phyloP scores from a whole-genome alignment of 2,329 filamentous ascomycete species.

The Neoarthrinium moseri region DNA sequence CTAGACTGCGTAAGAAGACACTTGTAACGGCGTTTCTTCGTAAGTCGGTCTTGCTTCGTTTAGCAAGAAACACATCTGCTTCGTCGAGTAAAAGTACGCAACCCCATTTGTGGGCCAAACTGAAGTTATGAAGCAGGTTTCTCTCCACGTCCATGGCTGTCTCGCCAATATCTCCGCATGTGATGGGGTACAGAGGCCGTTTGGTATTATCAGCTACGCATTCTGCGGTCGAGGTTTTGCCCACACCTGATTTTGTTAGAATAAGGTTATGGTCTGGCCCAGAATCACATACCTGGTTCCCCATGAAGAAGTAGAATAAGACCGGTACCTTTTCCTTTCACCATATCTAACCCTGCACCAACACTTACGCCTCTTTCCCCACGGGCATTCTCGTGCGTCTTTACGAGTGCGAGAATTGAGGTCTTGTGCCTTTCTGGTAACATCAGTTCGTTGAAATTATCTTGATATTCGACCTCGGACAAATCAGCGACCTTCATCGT shows the following conservation, averaged over 20 bases:
- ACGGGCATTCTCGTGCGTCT: not conserved
- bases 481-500: not conserved
- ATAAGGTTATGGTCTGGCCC: slow-evolving; percentile 36
- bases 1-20: slow-evolving; percentile 16
- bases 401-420: not conserved
- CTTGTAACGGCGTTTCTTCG: slow-evolving; percentile 13
- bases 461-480: not conserved
- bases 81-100: slow-evolving; percentile 30
- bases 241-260: slow-evolving; percentile 41
- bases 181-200: slow-evolving; percentile 30
- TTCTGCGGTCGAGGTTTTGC: slow-evolving; percentile 35
- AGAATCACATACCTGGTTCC: slow-evolving; percentile 10
- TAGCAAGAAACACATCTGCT: slow-evolving; percentile 30
- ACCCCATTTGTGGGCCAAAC: slow-evolving; percentile 39
- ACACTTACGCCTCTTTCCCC: not conserved
- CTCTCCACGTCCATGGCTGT: slow-evolving; percentile 22
- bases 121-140: slow-evolving; percentile 25
- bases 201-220: slow-evolving; percentile 33
- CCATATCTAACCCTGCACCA: not conserved
- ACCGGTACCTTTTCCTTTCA: slow-evolving; percentile 1
- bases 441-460: not conserved
- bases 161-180: slow-evolving; percentile 28
- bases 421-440: not conserved
- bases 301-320: slow-evolving; percentile 11
- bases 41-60: slow-evolving; percentile 22